Conservation (phyloP, 163 green algal species). For the Prototheca cutis region DNA sequence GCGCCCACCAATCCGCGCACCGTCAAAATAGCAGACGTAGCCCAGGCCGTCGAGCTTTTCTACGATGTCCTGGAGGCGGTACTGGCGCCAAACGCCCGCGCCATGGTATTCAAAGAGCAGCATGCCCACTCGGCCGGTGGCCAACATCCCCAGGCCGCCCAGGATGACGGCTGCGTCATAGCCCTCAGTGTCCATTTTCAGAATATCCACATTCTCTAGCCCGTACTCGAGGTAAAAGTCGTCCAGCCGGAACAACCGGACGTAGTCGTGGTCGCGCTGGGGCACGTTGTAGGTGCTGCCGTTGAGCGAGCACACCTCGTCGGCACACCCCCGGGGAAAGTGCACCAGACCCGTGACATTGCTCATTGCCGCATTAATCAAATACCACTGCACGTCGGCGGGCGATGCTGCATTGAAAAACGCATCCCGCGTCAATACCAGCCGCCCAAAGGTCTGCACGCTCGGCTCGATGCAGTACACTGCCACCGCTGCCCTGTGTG, state of each 20-base stretch:
- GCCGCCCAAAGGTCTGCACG: conserved; percentile 14
- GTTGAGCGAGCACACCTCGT: conserved; percentile 20
- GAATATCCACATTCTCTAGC: conserved; percentile 2
- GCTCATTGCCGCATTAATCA: conserved; percentile 12
- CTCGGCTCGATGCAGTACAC: conserved; percentile 15
- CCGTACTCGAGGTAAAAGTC: conserved; percentile 9
- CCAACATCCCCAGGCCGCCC: conserved; percentile 6
- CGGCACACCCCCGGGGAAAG: conserved; percentile 11
- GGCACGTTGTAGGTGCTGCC: conserved; percentile 10
- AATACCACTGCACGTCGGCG: conserved; percentile 8
- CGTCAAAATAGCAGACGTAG: conserved; percentile 20
- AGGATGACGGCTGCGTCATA: conserved; percentile 9
- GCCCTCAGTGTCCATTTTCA: conserved; percentile 17
- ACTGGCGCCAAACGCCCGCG: conserved; percentile 13
- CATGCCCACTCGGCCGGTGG: background rate
- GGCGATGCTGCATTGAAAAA: conserved; percentile 1
- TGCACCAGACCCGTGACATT: conserved; percentile 6
- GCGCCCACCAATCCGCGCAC: too few species aligned
- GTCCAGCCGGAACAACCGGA: conserved; percentile 10
- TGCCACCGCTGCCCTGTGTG: background rate
- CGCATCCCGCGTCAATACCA: conserved; percentile 10
- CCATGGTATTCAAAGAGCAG: conserved; percentile 18
- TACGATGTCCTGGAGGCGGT: conserved; percentile 3
- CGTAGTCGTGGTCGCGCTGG: background rate
- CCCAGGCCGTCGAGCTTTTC: conserved; percentile 7